Percentiles rank a stretch among this genome's conserved stretches.
Evolutionary conservation across 768 basidiomycete genomes (phyloP).

Genomic region (Suillus placidus): DNA sequence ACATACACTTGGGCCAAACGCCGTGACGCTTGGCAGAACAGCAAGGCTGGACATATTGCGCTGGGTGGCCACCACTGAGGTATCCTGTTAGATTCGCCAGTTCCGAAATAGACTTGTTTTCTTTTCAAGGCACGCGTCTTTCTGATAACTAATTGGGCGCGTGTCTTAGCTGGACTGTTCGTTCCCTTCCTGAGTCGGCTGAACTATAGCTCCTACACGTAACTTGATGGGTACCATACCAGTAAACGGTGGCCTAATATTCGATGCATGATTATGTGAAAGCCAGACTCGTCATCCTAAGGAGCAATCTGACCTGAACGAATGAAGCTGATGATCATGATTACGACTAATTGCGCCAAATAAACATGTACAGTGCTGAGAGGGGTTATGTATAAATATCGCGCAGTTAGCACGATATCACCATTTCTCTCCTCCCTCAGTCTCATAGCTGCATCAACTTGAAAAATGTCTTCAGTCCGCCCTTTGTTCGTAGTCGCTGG

Average conservation of each 20-base stretch:
- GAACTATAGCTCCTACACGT: not conserved
- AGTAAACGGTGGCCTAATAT: not conserved
- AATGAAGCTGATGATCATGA: not conserved
- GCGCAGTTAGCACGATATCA: not conserved
- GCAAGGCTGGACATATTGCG: constrained; percentile 80
- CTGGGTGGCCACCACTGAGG: constrained; percentile 25
- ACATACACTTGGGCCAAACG: constrained; percentile 80
- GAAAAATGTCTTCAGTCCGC: constrained; percentile 37
- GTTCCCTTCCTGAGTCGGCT: not conserved
- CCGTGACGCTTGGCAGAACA: constrained; percentile 67
- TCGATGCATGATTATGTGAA: not conserved
- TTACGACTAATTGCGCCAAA: not conserved
- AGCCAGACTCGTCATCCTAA: not conserved
- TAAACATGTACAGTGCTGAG: not conserved
- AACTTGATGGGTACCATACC: not conserved
- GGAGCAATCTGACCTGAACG: not conserved
- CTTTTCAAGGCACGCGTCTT: not conserved
- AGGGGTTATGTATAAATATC: constrained; percentile 18
- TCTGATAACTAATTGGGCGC: not conserved
- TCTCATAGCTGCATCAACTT: constrained; percentile 3
- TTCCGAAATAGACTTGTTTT: constrained; percentile 8
- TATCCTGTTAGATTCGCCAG: constrained; percentile 6
- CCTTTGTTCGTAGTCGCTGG: constrained; percentile 64
- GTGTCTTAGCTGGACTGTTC: not conserved
- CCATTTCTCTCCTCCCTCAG: not conserved